These are phyloP conservation scores for Fusarium sp. DNA, from an alignment of 2,329 filamentous ascomycete species.

Conservation along the genomic window DNA sequence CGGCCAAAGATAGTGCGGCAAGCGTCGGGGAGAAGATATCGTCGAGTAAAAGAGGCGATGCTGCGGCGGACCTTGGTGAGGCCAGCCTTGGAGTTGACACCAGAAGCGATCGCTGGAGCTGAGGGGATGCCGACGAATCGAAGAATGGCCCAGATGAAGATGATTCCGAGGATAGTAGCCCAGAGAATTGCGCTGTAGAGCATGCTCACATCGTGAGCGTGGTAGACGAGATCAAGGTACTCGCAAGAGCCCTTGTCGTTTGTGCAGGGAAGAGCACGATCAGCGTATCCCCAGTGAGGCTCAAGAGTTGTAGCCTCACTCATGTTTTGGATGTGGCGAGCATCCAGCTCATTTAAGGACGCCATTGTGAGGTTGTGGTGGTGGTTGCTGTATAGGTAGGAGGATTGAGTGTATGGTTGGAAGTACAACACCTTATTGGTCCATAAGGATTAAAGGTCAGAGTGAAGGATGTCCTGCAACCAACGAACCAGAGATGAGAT, in stretches of 20 bases:
- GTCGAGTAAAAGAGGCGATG: conserved; percentile 56
- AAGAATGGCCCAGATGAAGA: conserved; percentile 56
- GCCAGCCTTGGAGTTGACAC: conserved; percentile 40
- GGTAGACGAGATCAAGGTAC: conserved; percentile 64
- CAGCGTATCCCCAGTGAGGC: conserved; percentile 61
- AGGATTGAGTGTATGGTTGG: background rate
- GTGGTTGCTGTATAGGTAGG: background rate
- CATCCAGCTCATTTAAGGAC: conserved; percentile 37
- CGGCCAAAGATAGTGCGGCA: conserved; percentile 70
- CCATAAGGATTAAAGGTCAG: background rate
- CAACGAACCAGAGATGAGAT: conserved; percentile 12
- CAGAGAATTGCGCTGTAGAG: conserved; percentile 63
- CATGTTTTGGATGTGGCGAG: conserved; percentile 57
- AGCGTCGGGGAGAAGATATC: conserved; percentile 70
- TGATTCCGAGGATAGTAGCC: conserved; percentile 57
- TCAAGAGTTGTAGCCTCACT: conserved; percentile 50
- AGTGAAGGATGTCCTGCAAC: conserved; percentile 1
- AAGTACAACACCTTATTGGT: background rate
- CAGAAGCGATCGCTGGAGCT: conserved; percentile 29
- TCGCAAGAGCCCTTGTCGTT: conserved; percentile 60
- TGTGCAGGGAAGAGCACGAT: conserved; percentile 58
- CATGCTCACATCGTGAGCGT: conserved; percentile 61
- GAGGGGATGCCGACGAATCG: conserved; percentile 44
- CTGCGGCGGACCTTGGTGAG: conserved; percentile 50
- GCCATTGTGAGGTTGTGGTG: conserved; percentile 23